Evolutionary conservation across 2,329 filamentous ascomycete species (phyloP).

Genomic region (Diaporthe batatas): DNA sequence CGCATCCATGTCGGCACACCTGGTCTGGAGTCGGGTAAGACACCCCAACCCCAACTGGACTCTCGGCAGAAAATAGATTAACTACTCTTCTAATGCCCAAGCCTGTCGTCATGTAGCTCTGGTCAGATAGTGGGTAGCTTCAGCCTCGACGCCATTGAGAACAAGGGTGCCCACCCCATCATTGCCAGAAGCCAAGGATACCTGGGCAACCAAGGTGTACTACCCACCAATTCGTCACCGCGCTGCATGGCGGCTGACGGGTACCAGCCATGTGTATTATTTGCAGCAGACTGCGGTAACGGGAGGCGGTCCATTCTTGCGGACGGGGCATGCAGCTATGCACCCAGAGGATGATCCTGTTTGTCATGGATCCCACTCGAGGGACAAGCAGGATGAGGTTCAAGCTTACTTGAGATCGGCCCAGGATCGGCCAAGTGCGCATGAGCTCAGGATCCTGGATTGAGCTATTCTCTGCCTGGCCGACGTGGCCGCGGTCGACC

Average conservation of each 20-base stretch:
- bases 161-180: conserved; percentile 33
- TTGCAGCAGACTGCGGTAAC: conserved; percentile 14
- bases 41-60: conserved; percentile 22
- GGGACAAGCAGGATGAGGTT: conserved; percentile 15
- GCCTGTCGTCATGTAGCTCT: conserved; percentile 31
- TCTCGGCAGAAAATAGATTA: conserved; percentile 25
- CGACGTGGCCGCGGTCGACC: conserved; percentile 31
- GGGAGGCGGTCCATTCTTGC: neutral
- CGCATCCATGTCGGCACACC: conserved; percentile 21
- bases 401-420: conserved; percentile 36
- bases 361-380: conserved; percentile 24
- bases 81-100: conserved; percentile 8
- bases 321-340: neutral
- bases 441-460: conserved; percentile 22
- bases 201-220: conserved; percentile 36
- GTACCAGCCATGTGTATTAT: conserved; percentile 38
- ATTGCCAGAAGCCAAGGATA: conserved; percentile 6
- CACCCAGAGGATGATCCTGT: conserved; percentile 28
- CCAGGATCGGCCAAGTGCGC: conserved; percentile 22
- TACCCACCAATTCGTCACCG: conserved; percentile 32
- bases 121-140: conserved; percentile 29
- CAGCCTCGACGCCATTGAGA: conserved; percentile 36
- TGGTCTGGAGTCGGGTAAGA: conserved; percentile 23
- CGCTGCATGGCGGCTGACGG: conserved; percentile 20
- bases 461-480: conserved; percentile 36